Conservation (phyloP, 2,329 filamentous ascomycete species). For the Eutypella sp. region DNA sequence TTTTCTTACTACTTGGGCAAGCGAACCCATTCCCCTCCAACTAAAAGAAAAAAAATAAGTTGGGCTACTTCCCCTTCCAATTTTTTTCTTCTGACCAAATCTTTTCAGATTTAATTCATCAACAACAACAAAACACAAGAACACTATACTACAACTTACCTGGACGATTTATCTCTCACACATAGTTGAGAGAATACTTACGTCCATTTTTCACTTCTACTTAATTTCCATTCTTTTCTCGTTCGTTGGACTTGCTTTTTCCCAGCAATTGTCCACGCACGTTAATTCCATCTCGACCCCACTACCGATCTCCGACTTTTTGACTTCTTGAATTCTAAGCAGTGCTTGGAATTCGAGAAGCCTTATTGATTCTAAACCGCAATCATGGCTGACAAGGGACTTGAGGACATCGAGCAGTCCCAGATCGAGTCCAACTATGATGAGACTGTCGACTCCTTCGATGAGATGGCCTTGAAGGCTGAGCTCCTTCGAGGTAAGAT, state of each 20-base stretch:
- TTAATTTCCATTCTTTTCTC: slow-evolving; percentile 19
- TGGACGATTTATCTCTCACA: slow-evolving; percentile 21
- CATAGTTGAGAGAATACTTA: slow-evolving; percentile 19
- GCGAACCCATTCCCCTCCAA: not conserved
- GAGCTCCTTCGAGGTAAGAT: slow-evolving; percentile 85
- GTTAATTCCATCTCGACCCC: slow-evolving; percentile 27
- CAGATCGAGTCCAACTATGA: slow-evolving; percentile 99
- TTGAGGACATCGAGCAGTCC: slow-evolving; percentile 71
- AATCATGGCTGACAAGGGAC: slow-evolving; percentile 99
- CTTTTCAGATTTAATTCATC: slow-evolving; percentile 9
- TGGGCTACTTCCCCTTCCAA: too few relatives aligned
- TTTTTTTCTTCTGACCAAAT: slow-evolving; percentile 21
- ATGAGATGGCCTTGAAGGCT: slow-evolving; percentile 93
- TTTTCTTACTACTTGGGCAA: not conserved
- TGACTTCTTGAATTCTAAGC: slow-evolving; percentile 64
- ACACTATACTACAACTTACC: slow-evolving; percentile 8
- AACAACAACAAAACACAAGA: slow-evolving; percentile 11
- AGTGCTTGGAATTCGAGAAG: slow-evolving; percentile 72
- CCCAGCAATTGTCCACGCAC: slow-evolving; percentile 19
- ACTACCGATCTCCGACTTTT: slow-evolving; percentile 30
- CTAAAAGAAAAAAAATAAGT: not conserved
- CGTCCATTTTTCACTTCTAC: slow-evolving; percentile 21
- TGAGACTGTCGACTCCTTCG: slow-evolving; percentile 98
- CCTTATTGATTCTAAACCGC: slow-evolving; percentile 52
- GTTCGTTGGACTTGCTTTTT: slow-evolving; percentile 18